Conservation (phyloP, 768 basidiomycete genomes). For the Xerocomus spinulosus region DNA sequence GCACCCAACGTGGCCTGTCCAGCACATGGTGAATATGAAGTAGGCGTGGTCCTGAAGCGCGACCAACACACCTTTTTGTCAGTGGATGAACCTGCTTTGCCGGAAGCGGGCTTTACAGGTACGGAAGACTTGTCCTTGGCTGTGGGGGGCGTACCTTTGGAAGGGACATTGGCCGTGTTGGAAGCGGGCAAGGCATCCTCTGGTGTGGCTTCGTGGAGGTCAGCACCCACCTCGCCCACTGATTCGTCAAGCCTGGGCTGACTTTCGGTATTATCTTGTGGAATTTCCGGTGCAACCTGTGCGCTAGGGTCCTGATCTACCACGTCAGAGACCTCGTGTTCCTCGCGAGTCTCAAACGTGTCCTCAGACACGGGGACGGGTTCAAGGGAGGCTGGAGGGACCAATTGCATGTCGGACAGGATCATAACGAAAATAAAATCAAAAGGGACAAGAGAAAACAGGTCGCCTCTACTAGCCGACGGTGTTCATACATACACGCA, state of each 20-base stretch:
- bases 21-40: conserved; percentile 27
- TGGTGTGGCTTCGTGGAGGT: conserved; percentile 22
- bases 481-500: conserved; percentile 21
- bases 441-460: conserved; percentile 9
- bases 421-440: conserved; percentile 17
- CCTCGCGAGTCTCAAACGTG: conserved; percentile 26
- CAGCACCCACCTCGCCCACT: conserved; percentile 10
- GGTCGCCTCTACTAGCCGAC: too few relatives aligned
- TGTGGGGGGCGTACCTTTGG: conserved; percentile 23
- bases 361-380: conserved; percentile 18
- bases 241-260: conserved; percentile 15
- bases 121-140: conserved; percentile 34
- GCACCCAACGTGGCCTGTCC: conserved; percentile 61
- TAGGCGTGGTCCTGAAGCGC: conserved; percentile 15
- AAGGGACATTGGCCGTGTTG: conserved; percentile 24
- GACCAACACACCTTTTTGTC: conserved; percentile 62
- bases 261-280: conserved; percentile 17
- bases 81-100: conserved; percentile 49
- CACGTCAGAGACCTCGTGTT: conserved; percentile 38
- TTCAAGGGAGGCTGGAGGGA: conserved; percentile 21
- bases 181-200: conserved; percentile 19
- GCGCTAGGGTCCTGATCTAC: conserved; percentile 25
- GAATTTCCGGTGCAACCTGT: conserved; percentile 18
- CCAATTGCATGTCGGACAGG: conserved; percentile 37
- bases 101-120: conserved; percentile 39